Base-by-base conservation (phyloP, 2,329 filamentous ascomycete species). In the Exophiala sideris region DNA sequence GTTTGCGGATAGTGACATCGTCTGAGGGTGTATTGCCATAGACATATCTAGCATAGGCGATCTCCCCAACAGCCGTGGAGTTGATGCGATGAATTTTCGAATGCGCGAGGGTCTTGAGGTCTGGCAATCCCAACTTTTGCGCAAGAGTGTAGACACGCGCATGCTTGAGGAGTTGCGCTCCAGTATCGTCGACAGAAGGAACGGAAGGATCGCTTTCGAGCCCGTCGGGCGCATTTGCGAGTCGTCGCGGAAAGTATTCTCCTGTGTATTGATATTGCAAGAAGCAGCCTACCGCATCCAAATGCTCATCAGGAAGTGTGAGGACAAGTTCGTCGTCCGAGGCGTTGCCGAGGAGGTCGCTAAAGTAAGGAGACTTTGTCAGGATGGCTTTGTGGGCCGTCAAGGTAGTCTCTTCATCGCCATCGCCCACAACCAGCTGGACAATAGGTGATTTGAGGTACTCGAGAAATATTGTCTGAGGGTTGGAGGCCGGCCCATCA, bases 11-110 rank as follows among this genome's bases (percentile, higher is more conserved):
- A 2, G 82, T 82, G 10, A 73, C 75, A 71, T 95, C 89, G 57
- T 87, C 83, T 45, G 78, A 72, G 50, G 74, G 71, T 9, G 88
- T 94, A 72, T 89, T 83, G 57, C 83, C 83, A 76, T 96, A 96
- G 32, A 95, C 88, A 74, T 91, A 96, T 69, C 90, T 84, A 7
- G 91, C 91, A 71, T 96, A 96, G 21, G 86, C 84, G 67, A 96
- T 91, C 77, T 96, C 91, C 70, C 90, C 91, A 73, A 86, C 87
- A 34, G 90, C 89, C 0, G 88, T 95, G 41, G 87, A 89, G 67
- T 91, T 87, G 65, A 95, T 88, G 69, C 89, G 89, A 76, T 96
- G 90, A 65, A 96, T 96, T 78, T 96, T 96, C 68, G 83, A 85
- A 68, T 88, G 88, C 2, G 91, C 87, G 24, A 96, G 83, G 14